Percentiles rank a stretch among this genome's conserved stretches.
phyloP scores from a whole-genome alignment of 345 rosid species.

The Hibiscus syriacus region DNA sequence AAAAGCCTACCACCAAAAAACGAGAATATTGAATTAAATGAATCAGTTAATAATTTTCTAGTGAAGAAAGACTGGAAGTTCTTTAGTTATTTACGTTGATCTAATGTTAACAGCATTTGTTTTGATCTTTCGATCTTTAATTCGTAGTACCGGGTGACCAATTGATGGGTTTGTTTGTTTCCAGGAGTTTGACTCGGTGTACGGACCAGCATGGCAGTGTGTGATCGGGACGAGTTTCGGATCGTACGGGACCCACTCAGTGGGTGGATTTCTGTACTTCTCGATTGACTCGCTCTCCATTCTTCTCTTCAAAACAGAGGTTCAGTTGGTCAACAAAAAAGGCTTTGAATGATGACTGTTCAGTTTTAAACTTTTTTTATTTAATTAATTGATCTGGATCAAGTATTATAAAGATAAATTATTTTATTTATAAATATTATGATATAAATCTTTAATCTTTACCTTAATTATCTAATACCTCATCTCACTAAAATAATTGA shows the following conservation, averaged over 20 bases:
- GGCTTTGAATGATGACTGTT: neutral
- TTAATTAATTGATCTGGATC: too few relatives aligned
- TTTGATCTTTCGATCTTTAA: neutral
- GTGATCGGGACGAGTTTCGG: slow-evolving; percentile 55
- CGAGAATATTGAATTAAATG: too few relatives aligned
- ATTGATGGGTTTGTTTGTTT: neutral
- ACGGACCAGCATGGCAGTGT: slow-evolving; percentile 57
- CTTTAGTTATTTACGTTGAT: too few relatives aligned
- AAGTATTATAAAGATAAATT: too few relatives aligned
- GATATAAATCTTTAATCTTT: too few relatives aligned
- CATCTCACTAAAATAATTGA: too few relatives aligned
- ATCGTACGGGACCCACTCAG: slow-evolving; percentile 50
- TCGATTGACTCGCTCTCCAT: slow-evolving; percentile 32
- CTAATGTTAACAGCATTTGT: neutral
- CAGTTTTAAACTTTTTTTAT: too few relatives aligned
- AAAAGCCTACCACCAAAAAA: too few relatives aligned
- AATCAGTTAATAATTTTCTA: too few relatives aligned
- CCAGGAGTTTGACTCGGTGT: slow-evolving; percentile 42
- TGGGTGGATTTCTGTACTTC: slow-evolving; percentile 51
- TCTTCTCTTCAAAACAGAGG: slow-evolving; percentile 29
- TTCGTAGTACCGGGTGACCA: neutral
- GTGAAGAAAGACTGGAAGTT: too few relatives aligned
- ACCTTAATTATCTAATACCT: too few relatives aligned
- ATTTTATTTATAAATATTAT: too few relatives aligned
- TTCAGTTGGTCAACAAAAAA: neutral